Evolutionary conservation across 2,329 filamentous ascomycete genomes (phyloP).

Genomic region (Pseudogymnoascus sp.): DNA sequence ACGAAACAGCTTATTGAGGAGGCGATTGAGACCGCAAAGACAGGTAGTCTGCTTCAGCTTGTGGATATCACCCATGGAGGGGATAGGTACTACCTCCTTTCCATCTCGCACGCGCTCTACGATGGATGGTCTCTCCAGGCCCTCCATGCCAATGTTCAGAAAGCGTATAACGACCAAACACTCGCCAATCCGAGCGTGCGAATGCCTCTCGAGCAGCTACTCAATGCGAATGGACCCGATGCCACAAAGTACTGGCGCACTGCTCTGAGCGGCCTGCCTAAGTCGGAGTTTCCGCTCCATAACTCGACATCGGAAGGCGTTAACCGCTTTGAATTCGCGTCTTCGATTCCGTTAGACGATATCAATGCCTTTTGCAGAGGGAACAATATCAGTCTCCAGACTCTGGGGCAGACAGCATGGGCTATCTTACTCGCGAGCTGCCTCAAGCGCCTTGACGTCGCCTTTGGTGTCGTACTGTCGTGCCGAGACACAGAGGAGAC

Average conservation of each 20-base stretch:
- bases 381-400: conserved; percentile 63
- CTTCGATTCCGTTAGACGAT: conserved; percentile 31
- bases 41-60: conserved; percentile 40
- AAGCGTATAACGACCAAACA: conserved; percentile 47
- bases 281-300: conserved; percentile 32
- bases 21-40: conserved; percentile 32
- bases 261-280: conserved; percentile 47
- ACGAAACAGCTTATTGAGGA: conserved; percentile 33
- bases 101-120: conserved; percentile 79
- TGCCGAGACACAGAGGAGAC: conserved; percentile 69
- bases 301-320: conserved; percentile 9
- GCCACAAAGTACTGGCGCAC: conserved; percentile 61
- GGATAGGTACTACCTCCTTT: conserved; percentile 47
- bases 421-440: conserved; percentile 58
- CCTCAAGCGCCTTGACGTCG: conserved; percentile 58
- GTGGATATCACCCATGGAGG: conserved; percentile 30
- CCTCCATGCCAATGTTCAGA: conserved; percentile 60
- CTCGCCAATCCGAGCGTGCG: conserved; percentile 40
- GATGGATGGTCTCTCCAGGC: conserved; percentile 77
- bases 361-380: conserved; percentile 54
- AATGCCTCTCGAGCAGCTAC: conserved; percentile 41
- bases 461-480: conserved; percentile 75
- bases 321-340: conserved; percentile 39
- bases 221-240: conserved; percentile 32
- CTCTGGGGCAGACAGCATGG: conserved; percentile 70